phyloP scores from a whole-genome alignment of 495 filamentous ascomycete species.

The Polyplosphaeria fusca region DNA sequence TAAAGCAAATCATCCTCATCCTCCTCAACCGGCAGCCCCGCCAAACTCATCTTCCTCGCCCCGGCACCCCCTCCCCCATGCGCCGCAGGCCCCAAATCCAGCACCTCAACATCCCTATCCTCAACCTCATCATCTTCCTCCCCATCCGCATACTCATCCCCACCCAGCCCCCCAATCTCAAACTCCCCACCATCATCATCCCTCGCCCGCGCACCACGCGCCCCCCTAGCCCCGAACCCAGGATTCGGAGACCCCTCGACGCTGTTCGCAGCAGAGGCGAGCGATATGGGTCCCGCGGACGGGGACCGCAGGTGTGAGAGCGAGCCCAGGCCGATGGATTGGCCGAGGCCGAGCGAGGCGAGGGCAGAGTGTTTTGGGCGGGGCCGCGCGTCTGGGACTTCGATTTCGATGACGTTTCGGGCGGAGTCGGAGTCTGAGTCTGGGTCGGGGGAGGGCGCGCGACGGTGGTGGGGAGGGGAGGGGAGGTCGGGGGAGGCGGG shows the following conservation, averaged over 20 bases:
- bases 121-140: conserved; percentile 12
- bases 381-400: conserved; percentile 22
- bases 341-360: conserved; percentile 26
- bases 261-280: conserved; percentile 32
- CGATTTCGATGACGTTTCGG: conserved; percentile 18
- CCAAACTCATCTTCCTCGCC: conserved; percentile 14
- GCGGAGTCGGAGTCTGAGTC: conserved; percentile 23
- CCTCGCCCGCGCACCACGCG: not conserved
- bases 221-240: not conserved
- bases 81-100: conserved; percentile 32
- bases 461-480: conserved; percentile 46
- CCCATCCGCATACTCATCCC: conserved; percentile 24
- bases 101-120: conserved; percentile 24
- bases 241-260: conserved; percentile 23
- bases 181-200: conserved; percentile 30
- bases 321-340: conserved; percentile 18
- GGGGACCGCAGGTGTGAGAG: conserved; percentile 13
- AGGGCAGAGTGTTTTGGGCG: conserved; percentile 6
- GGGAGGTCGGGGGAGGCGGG: conserved; percentile 5
- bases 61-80: not conserved
- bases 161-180: conserved; percentile 1
- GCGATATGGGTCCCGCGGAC: conserved; percentile 25
- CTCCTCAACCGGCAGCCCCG: conserved; percentile 4
- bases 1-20: conserved; percentile 30
- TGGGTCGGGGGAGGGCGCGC: conserved; percentile 38